Base-by-base conservation (phyloP, 306 rosid genomes). In the Castanea crenata region DNA sequence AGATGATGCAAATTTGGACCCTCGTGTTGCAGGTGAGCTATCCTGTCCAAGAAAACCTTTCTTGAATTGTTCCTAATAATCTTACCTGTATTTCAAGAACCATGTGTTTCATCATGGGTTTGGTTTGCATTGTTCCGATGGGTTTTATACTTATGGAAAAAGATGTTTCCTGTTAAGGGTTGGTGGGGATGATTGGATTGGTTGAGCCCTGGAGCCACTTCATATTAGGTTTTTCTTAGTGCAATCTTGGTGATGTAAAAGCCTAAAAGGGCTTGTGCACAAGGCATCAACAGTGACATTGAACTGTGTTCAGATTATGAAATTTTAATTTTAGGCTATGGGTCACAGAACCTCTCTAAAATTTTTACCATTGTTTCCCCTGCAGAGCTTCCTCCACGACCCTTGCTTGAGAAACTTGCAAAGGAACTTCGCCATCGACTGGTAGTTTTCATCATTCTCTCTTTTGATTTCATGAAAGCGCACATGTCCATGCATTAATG, bases 311-410 rank as follows among this genome's bases (percentile, higher is more conserved):
- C 62, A 58, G 54, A 54, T 76, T 65, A 77, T 55, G 55, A 71
- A 83, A 80, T 31, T 58, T 31, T 10, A 71, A 18, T 52, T 21
- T 52, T 79, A 12, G 62, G 52, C 64, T 32, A 64, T n/a, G 62
- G 49, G 15, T 78, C 75, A 73, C 74, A 34, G 16, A 67, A 51
- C 12, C 31, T 41, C 51, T 70, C 77, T 86, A 76, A 87, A 69
- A 46, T 25, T 31, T 31, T 69, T 51, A 44, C 57, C 76, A 11
- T 20, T 55, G 67, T 63, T 84, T 79, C 85, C 87, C 25, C 15
- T 81, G 86, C 94, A 94, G 98, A 94, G 89, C 98, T 94, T 81
- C 98, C 98, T 51, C 96, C 98, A 32, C 87, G 92, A 64, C 98
- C 98, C 18, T 78, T 94, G 73, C 93, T 94, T 20, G 98, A 94